A percentile compares a stretch with the other conserved stretches of the same genome.
These are phyloP conservation scores for Oenanthe sinensis DNA, from an alignment of 129 eudicot species.

Conservation along the genomic window DNA sequence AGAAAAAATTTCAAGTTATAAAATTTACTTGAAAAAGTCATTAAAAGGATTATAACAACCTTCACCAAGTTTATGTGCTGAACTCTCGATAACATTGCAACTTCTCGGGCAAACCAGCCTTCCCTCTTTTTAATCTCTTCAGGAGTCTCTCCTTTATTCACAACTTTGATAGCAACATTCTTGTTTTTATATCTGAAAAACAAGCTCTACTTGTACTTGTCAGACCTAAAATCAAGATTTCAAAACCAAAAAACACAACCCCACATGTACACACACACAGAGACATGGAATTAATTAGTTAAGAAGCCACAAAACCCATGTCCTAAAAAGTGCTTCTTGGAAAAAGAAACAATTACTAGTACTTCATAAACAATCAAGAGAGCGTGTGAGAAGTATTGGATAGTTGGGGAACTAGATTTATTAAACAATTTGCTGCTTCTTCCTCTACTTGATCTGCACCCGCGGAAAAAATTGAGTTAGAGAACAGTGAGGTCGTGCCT, in stretches of 20 bases:
- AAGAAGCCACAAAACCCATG: constrained; percentile 1
- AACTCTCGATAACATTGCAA: constrained; percentile 87
- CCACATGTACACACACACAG: constrained; percentile 3
- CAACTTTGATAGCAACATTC: constrained; percentile 79
- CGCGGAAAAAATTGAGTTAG: constrained; percentile 25
- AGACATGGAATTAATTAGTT: background rate
- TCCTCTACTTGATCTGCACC: constrained; percentile 8
- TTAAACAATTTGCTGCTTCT: background rate
- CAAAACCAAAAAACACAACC: constrained; percentile 8
- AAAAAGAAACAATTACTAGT: background rate
- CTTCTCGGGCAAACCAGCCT: constrained; percentile 69
- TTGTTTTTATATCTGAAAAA: constrained; percentile 69
- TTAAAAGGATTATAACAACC: constrained; percentile 26
- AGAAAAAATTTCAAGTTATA: background rate
- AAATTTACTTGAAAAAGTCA: background rate
- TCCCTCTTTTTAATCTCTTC: constrained; percentile 74
- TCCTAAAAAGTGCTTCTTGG: constrained; percentile 8
- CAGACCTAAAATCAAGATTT: constrained; percentile 8
- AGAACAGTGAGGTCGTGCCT: constrained; percentile 20
- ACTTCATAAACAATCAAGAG: constrained; percentile 4
- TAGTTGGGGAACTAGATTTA: constrained; percentile 24
- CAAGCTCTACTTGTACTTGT: constrained; percentile 6
- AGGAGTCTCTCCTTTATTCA: constrained; percentile 69
- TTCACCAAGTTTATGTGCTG: constrained; percentile 89
- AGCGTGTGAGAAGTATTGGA: constrained; percentile 9